Evolutionary conservation across 2,329 filamentous ascomycete genomes (phyloP), one percentile per base, ranked within the genome.

Genomic region (Simplicillium aogashimaense): DNA sequence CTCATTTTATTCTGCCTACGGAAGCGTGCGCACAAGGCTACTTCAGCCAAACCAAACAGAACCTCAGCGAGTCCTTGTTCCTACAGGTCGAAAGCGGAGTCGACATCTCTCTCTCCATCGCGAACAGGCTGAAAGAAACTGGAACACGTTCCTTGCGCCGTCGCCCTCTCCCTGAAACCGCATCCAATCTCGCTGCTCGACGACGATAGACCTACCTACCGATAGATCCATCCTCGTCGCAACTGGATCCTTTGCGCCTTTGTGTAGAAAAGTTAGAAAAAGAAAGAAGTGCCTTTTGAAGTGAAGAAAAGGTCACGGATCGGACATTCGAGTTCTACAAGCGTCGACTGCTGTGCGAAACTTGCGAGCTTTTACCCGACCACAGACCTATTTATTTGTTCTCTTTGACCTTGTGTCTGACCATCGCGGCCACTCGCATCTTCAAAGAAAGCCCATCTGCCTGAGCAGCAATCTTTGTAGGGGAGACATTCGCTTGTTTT

Each of bases 401-500:
- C 35, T 31, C 35, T 36, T 41, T 41, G 36, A 34, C 43, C 49
- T 45, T 46, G 48, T 49, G 45, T 45, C 35, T 35, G 49, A 43
- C 44, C 48, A 34, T 40, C 30, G n/a, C 40, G 42, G 47, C 48
- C 44, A 41, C 11, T 38, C 41, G 47, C 49, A 37, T 46, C 47
- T 42, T 43, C 47, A 51, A 41, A 48, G 41, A n/a, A 9, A 35
- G 3, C 29, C n/a, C 20, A 33, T 43, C 29, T 41, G 49, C 45
- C 49, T 54, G 58, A 58, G 57, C 64, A 63, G 55, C 54, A 36
- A 56, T 55, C 52, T 49, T 59, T 65, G 64, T 68, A 70, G 86
- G 87, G 85, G 88, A 94, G 83, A 88, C 88, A 94, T 95, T 95
- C 66, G 82, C 63, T 95, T 94, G 88, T 94, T 87, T 71, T 85